Conservation (phyloP, 495 filamentous ascomycete genomes). For the Podospora conica region DNA sequence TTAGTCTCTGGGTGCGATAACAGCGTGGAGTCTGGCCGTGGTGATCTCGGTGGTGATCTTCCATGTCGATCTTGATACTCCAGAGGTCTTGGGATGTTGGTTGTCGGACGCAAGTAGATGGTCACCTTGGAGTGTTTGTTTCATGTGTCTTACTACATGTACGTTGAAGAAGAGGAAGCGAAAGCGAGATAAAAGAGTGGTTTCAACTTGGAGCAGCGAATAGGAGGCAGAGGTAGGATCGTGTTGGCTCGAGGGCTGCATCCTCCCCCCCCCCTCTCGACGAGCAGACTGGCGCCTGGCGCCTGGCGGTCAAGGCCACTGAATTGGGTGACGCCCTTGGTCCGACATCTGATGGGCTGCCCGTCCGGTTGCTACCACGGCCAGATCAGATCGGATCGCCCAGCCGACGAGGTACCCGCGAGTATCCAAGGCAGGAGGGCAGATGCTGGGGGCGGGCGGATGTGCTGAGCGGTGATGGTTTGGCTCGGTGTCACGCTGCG, state of each 20-base stretch:
- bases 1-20: background rate
- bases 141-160: background rate
- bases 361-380: background rate
- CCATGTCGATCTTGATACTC: background rate
- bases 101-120: background rate
- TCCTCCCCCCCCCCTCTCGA: background rate
- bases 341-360: background rate
- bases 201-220: background rate
- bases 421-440: background rate
- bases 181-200: background rate
- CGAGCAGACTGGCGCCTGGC: background rate
- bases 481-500: background rate
- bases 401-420: background rate
- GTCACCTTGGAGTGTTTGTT: background rate
- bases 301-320: background rate
- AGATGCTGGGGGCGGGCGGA: background rate
- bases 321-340: background rate
- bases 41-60: background rate
- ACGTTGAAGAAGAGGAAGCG: background rate
- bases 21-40: background rate
- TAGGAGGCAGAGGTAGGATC: background rate
- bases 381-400: background rate
- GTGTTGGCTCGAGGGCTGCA: background rate
- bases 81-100: background rate
- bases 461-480: background rate